These are phyloP conservation scores for Coemansia sp. DNA, from an alignment of 192 early-diverging fungal species.

Conservation along the genomic window DNA sequence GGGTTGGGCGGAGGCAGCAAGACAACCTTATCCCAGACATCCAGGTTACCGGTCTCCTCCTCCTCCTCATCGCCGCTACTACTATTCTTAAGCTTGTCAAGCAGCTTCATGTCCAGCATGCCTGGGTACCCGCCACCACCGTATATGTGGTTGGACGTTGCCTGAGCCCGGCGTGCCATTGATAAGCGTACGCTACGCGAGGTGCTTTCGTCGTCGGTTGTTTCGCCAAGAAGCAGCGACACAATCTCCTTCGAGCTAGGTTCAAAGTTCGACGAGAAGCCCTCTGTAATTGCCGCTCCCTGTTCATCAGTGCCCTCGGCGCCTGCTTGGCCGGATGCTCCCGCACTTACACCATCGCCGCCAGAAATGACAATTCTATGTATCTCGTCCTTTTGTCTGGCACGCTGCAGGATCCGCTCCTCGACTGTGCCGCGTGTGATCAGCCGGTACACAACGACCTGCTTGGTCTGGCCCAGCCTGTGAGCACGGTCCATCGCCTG, in stretches of 20 bases:
- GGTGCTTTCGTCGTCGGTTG: conserved; percentile 35
- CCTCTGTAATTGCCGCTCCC: conserved; percentile 12
- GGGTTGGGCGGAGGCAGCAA: conserved; percentile 35
- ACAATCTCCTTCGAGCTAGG: conserved; percentile 90
- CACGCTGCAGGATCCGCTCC: conserved; percentile 76
- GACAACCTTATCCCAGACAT: conserved; percentile 31
- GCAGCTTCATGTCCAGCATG: conserved; percentile 14
- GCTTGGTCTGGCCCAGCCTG: conserved; percentile 80
- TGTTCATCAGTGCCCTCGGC: conserved; percentile 4
- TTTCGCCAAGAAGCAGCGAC: conserved; percentile 78
- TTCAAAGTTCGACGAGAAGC: conserved; percentile 58
- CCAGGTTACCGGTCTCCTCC: conserved; percentile 8
- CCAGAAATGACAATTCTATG: conserved; percentile 93
- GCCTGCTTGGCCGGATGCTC: conserved; percentile 34
- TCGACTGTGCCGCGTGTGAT: conserved; percentile 83
- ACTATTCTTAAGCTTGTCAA: background rate
- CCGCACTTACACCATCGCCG: conserved; percentile 67
- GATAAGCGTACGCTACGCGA: conserved; percentile 25
- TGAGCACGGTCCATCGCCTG: conserved; percentile 91
- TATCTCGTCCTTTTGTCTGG: conserved; percentile 89
- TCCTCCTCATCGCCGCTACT: conserved; percentile 1
- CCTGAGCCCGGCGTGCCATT: conserved; percentile 43
- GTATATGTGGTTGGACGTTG: conserved; percentile 48
- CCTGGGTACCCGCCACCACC: conserved; percentile 37
- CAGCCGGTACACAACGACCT: conserved; percentile 81